Base-by-base conservation (phyloP, 2,329 filamentous ascomycete genomes). In the Dactylellina haptotyla region DNA sequence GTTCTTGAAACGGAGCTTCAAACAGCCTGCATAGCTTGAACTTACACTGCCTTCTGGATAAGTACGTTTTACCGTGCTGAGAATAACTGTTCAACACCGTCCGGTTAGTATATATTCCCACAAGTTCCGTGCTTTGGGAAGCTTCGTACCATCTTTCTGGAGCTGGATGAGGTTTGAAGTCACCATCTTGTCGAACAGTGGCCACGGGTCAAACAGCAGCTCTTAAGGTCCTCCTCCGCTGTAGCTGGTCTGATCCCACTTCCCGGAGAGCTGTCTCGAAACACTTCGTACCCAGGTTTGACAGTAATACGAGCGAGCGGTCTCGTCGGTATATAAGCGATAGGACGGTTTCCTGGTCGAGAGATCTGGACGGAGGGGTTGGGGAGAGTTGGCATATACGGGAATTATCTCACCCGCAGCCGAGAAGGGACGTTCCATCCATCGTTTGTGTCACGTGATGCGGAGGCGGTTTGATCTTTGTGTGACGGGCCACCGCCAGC, bases 341-440 rank as follows among this genome's bases (percentile, higher is more conserved):
- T 34, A 12, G 6, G 14, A 58, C 61, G 16, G 8, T 23, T 50
- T 71, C 46, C 43, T 51, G 48, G 39, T 53, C n/a, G n/a, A n/a
- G 12, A 14, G 41, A 59, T 45, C 25, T 46, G 58, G 18, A 51
- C 48, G 48, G 59, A 72, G 67, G 61, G 67, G 58, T 58, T 59
- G 67, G 63, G 53, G 34, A 59, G 51, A 65, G 53, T 58, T 72
- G 67, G 59, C 43, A 64, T 53, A 48, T 58, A 65, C 67, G 61
- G 65, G 59, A 65, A 72, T 53, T 58, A 72, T 65, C 67, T 72
- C 67, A 64, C 67, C 45, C 50, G 45, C 66, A 71, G 59, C 67
- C 67, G 67, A 72, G 61, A 64, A 63, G 53, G 67, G 67, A 72
- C 50, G 61, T 64, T 72, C 67, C 58, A 72, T 56, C 67, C 67